Conservation (phyloP, 2,329 filamentous ascomycete genomes). For the Fusarium oligoseptatum region DNA sequence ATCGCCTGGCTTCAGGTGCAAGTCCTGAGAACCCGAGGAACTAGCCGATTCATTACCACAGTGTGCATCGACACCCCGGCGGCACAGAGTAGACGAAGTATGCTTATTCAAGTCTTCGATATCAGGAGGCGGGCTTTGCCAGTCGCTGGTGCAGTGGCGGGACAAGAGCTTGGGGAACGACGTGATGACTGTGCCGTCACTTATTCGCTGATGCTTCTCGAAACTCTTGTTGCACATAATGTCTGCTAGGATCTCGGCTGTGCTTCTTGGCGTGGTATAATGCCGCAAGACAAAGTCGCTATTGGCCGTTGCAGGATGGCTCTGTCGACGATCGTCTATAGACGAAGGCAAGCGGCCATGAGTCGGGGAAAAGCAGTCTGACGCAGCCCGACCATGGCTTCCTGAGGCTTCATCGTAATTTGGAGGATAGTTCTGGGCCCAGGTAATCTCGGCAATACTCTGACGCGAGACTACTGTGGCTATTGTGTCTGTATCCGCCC, state of each 20-base stretch:
- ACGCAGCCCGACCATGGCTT: conserved; percentile 30
- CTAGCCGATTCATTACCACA: conserved; percentile 20
- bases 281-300: conserved; percentile 39
- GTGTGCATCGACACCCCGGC: conserved; percentile 51
- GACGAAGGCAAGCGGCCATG: conserved; percentile 20
- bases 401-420: conserved; percentile 2
- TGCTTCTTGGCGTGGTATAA: conserved; percentile 33
- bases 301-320: conserved; percentile 11
- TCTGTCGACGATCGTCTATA: conserved; percentile 29
- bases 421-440: conserved; percentile 36
- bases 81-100: conserved; percentile 40
- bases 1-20: conserved; percentile 22
- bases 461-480: conserved; percentile 49
- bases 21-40: conserved; percentile 19
- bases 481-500: conserved; percentile 33
- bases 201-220: conserved; percentile 29
- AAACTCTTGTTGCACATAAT: conserved; percentile 36
- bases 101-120: conserved; percentile 27
- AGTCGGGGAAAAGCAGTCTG: conserved; percentile 38
- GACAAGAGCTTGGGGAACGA: conserved; percentile 52
- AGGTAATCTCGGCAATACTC: conserved; percentile 50
- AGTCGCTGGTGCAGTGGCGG: conserved; percentile 51
- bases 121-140: conserved; percentile 44
- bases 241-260: conserved; percentile 36
- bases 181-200: conserved; percentile 46